Conservation (phyloP, 2,329 filamentous ascomycete genomes). For the Coniochaeta ligniaria region DNA sequence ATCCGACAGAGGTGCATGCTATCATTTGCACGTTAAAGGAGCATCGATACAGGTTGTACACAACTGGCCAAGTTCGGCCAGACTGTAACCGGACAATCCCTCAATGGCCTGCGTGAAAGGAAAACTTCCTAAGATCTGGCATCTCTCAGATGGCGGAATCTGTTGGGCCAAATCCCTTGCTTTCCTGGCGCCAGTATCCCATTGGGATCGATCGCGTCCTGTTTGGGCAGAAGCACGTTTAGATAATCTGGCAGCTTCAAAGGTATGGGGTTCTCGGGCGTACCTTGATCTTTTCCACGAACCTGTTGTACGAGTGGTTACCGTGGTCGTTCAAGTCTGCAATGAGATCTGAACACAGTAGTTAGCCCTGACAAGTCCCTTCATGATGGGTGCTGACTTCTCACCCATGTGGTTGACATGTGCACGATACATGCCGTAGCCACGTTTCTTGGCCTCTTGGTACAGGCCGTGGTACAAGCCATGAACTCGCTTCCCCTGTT, state of each 20-base stretch:
- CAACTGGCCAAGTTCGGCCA: background rate
- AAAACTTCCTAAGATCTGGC: background rate
- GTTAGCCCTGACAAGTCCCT: constrained; percentile 3
- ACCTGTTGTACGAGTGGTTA: constrained; percentile 27
- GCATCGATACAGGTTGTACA: too few species aligned
- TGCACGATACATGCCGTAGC: constrained; percentile 29
- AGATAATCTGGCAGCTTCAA: background rate
- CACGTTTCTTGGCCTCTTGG: constrained; percentile 23
- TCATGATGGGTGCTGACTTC: constrained; percentile 4
- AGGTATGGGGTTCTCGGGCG: constrained; percentile 1
- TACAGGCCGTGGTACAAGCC: constrained; percentile 25
- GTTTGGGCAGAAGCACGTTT: background rate
- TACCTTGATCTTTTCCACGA: constrained; percentile 30
- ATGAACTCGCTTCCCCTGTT: constrained; percentile 27
- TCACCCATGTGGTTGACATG: constrained; percentile 32
- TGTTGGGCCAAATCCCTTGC: constrained; percentile 28
- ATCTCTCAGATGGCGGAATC: constrained; percentile 14
- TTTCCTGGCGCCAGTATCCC: constrained; percentile 30
- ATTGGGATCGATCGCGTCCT: constrained; percentile 28
- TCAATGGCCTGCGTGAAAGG: background rate
- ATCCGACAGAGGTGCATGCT: background rate
- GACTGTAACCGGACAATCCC: background rate
- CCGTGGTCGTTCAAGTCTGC: constrained; percentile 31
- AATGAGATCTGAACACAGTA: constrained; percentile 20
- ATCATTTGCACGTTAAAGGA: background rate